Evolutionary conservation across 768 basidiomycete genomes (phyloP), one percentile per base, ranked within the genome.

Genomic region (Calvatia gigantea): DNA sequence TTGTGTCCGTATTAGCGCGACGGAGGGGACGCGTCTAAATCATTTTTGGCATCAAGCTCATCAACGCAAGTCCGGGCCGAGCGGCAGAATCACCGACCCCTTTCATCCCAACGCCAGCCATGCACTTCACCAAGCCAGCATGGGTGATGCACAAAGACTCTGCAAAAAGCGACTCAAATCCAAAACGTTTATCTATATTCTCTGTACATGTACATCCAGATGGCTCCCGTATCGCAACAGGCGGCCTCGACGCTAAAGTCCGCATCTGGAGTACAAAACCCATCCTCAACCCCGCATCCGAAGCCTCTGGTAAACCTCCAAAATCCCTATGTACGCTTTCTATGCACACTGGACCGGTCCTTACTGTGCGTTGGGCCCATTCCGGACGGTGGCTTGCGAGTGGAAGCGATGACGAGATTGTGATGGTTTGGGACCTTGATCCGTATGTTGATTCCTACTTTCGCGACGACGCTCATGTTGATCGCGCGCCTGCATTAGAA

Each of bases 261-360:
- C 89, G 94, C 46, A 92, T 99, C 71, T 99, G 96, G 96, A 91
- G 90, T 58, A 98, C 97, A 0, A 87, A 91, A 59, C 95, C 97
- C 0, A 96, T 98, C 61, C 74, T 98, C n/a, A 86, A 86, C 59
- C 72, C 80, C 12, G 78, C 83, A 39, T 76, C 90, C 27, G 84
- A 90, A 65, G 69, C 72, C 58, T 82, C 86, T 42, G 80, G 86
- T 56, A 78, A 81, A 53, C 86, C 90, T 27, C 94, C 91, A 12
- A 96, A 94, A 67, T 83, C 89, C 12, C 75, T 98, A 25, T 94
- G 91, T 62, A 98, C 96, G 0, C 78, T 98, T 51, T 84, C 88
- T 1, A 91, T 93, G 83, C 97, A 99, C 67, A 92, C 90, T 0
- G 96, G 96, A 0, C 90, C 94, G 0, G 95, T 99, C 2, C 74